These are phyloP conservation scores for Volvox reticuliferus DNA, from an alignment of 139 green algal species.

Conservation along the genomic window DNA sequence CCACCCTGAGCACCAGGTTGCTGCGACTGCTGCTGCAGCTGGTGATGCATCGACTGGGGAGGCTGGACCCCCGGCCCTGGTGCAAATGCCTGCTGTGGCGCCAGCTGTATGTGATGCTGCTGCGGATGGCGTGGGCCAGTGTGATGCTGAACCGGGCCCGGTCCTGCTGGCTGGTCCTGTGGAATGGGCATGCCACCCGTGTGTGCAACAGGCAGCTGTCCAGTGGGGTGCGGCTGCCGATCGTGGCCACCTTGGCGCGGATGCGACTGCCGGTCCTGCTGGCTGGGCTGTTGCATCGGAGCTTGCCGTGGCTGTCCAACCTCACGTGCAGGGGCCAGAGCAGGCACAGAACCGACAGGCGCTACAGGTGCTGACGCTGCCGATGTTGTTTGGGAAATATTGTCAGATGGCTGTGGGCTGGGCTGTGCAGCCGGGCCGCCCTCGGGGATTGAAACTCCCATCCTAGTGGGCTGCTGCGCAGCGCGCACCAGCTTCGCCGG, in stretches of 20 bases:
- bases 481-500: constrained; percentile 16
- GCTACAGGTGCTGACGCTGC: no score
- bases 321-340: background rate
- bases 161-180: background rate
- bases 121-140: background rate
- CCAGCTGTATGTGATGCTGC: background rate
- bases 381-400: background rate
- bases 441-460: background rate
- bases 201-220: constrained; percentile 23
- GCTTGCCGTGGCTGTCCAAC: background rate
- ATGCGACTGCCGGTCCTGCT: background rate
- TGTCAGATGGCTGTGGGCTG: background rate
- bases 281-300: background rate
- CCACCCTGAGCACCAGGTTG: constrained; percentile 5
- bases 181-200: background rate
- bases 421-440: background rate
- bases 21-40: background rate
- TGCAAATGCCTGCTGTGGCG: constrained; percentile 2
- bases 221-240: background rate
- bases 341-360: background rate
- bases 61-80: background rate
- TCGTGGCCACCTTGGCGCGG: background rate
- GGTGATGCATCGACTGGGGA: background rate
- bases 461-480: constrained; percentile 25
- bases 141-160: background rate